Conservation (phyloP, 106 monocot species). For the Posidonia australis region DNA sequence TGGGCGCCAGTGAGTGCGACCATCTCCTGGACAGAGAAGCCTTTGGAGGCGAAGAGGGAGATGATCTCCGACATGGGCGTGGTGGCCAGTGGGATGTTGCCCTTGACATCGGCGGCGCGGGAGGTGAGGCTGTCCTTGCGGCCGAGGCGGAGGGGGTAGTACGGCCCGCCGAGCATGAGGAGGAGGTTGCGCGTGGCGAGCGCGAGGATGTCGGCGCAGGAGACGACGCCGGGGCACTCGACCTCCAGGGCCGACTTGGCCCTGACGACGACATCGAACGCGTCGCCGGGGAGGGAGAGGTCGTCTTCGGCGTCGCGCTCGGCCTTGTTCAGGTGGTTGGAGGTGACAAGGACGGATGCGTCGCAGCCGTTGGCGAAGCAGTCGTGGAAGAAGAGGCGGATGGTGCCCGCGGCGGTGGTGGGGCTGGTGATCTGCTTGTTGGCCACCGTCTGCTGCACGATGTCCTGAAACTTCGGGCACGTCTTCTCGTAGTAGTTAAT, state of each 20-base stretch:
- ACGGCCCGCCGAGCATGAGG: conserved; percentile 20
- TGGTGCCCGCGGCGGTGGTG: conserved; percentile 17
- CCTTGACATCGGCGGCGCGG: conserved; percentile 9
- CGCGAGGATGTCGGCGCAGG: conserved; percentile 53
- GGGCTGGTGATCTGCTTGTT: conserved; percentile 20
- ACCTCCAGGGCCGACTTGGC: conserved; percentile 20
- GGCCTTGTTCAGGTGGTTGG: conserved; percentile 17
- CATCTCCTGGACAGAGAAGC: conserved; percentile 15
- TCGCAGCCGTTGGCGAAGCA: conserved; percentile 21
- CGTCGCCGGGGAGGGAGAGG: conserved; percentile 30
- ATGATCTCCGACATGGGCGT: conserved; percentile 11
- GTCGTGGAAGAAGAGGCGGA: conserved; percentile 28
- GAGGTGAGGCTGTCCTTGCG: conserved; percentile 18
- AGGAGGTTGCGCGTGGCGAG: conserved; percentile 37
- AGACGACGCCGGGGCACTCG: conserved; percentile 45
- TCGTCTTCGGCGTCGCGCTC: conserved; percentile 26
- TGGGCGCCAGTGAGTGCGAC: conserved; percentile 22
- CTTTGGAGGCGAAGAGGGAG: conserved; percentile 12
- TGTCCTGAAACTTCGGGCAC: conserved; percentile 4
- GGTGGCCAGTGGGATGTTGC: conserved; percentile 11
- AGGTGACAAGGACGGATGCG: conserved; percentile 16
- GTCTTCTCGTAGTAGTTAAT: conserved; percentile 12
- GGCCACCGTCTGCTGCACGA: conserved; percentile 12
- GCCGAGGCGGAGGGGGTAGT: conserved; percentile 10
- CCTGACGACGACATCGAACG: conserved; percentile 20